Percentiles rank a stretch among this genome's conserved stretches.
These are phyloP conservation scores for Rhizophora mangle DNA, from an alignment of 345 rosid species.

Conservation along the genomic window DNA sequence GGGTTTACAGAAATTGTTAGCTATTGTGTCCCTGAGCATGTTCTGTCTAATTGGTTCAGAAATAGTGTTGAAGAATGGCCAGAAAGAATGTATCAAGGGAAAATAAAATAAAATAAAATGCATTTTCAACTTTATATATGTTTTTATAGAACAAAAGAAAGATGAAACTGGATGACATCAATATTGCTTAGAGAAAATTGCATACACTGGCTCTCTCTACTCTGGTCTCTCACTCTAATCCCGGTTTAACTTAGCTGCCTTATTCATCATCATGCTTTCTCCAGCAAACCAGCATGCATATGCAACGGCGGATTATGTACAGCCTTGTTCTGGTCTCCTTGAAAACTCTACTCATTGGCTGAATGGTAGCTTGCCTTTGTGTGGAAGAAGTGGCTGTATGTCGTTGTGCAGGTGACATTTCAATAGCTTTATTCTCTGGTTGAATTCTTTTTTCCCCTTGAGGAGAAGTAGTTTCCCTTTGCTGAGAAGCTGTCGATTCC, in stretches of 20 bases:
- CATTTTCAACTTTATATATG: neutral
- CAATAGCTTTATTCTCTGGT: no score
- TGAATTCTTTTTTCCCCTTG: no score
- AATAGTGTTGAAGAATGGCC: neutral
- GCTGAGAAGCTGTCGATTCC: slow-evolving; percentile 17
- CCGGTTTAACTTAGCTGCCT: slow-evolving; percentile 11
- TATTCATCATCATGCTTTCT: slow-evolving; percentile 48
- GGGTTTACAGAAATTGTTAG: neutral
- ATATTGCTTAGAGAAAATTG: neutral
- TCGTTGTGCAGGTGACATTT: neutral
- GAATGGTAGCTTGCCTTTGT: slow-evolving; percentile 29
- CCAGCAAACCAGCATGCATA: slow-evolving; percentile 73
- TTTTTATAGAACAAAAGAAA: neutral
- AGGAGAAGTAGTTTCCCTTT: no score
- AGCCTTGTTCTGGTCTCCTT: slow-evolving; percentile 61
- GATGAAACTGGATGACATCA: neutral
- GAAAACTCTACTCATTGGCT: slow-evolving; percentile 34
- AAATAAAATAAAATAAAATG: neutral
- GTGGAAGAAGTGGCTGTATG: slow-evolving; percentile 18
- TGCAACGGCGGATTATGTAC: slow-evolving; percentile 59
- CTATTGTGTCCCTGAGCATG: neutral
- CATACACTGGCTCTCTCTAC: neutral
- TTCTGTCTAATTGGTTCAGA: neutral
- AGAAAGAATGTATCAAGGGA: neutral
- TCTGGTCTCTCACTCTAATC: neutral